Evolutionary conservation across 257 asterid species (phyloP), one percentile per base, ranked within the genome.

Genomic region (Plantago ovata): DNA sequence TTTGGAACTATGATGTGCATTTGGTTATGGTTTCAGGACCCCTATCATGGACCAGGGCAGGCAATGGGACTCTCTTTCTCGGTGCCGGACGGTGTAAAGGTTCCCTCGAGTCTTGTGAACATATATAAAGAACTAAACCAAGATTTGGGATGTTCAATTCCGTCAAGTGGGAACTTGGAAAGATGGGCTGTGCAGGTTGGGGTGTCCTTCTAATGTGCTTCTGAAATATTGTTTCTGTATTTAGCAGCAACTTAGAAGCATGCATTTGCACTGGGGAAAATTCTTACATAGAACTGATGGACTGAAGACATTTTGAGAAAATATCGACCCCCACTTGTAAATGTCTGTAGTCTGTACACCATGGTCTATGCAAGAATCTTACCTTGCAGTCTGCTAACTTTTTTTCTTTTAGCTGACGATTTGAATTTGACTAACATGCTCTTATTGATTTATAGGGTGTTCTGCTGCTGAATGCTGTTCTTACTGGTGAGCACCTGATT

Each of bases 1-100:
- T 45, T 7, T 45, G 23, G 53, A 6, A 15, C 23, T 47, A 19
- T n/a, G 10, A 47, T 13, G 2, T 47, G 53, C 53, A 47, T 47
- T 10, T 47, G 24, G 1, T 1, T 47, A 47, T 47, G 53, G 8
- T 49, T 21, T 49, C 82, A 91, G 95, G 98, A 93, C 66, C 98
- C 98, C 39, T 93, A 93, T 64, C 98, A 93, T 62, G 98, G 98
- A 56, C 97, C 95, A 64, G 94, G 95, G 56, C 98, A 93, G 73
- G 98, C 98, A 42, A 93, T 93, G 98, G 98, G 98, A 16, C 92
- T 89, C 61, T 93, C 98, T 43, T 93, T 93, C 79, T 93, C 98
- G 0, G 98, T 93, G 57, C 97, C 95, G 3, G 77, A 72, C 33
- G 94, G 87, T 36, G 70, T 89, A 52, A 89, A 82, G 77, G 80